These are phyloP conservation scores for Epicoccum nigrum DNA, from an alignment of 2,329 filamentous ascomycete species.

Conservation along the genomic window DNA sequence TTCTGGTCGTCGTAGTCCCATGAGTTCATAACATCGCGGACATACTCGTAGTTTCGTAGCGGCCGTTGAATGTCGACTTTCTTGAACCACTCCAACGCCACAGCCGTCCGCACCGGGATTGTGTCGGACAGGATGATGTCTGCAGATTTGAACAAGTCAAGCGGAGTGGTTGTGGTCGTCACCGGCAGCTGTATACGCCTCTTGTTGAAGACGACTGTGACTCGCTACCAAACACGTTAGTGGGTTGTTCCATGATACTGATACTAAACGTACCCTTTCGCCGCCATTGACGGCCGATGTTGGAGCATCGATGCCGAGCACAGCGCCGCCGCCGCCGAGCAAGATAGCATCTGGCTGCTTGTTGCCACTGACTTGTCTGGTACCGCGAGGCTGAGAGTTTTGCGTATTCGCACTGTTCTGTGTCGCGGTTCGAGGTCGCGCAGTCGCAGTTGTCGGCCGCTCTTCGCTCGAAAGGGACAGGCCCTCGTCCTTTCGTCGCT, in stretches of 20 bases:
- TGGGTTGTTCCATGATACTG: background rate
- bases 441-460: conserved; percentile 15
- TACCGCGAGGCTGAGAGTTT: conserved; percentile 17
- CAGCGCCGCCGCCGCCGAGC: conserved; percentile 54
- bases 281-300: conserved; percentile 80
- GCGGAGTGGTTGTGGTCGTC: conserved; percentile 73
- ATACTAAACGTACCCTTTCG: conserved; percentile 65
- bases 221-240: conserved; percentile 57
- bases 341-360: conserved; percentile 45
- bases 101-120: conserved; percentile 68
- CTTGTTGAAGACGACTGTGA: conserved; percentile 74
- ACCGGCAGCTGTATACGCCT: conserved; percentile 74
- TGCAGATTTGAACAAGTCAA: conserved; percentile 74
- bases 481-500: conserved; percentile 41
- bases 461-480: conserved; percentile 27
- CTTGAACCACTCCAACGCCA: conserved; percentile 79
- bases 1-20: conserved; percentile 87
- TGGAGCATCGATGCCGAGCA: conserved; percentile 73
- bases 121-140: conserved; percentile 66
- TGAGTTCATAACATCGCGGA: conserved; percentile 88
- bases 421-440: conserved; percentile 22
- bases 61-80: conserved; percentile 80
- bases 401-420: conserved; percentile 28
- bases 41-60: conserved; percentile 81
- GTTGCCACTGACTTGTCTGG: conserved; percentile 32